phyloP scores from a whole-genome alignment of 2,329 filamentous ascomycete species.

The Tolypocladium endophyticum region DNA sequence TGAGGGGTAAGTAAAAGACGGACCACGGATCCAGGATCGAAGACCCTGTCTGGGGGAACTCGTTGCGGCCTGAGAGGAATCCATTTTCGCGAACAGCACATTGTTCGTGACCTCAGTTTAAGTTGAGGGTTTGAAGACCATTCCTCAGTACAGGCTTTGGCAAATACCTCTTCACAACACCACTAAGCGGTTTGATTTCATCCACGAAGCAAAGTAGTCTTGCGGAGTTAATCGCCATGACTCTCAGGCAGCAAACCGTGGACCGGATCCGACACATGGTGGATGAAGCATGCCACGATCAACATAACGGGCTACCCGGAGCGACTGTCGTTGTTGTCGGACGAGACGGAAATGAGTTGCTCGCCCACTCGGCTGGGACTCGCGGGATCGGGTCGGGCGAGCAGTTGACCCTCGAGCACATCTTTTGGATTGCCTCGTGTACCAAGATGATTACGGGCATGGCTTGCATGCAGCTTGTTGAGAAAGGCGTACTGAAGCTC shows the following conservation, averaged over 20 bases:
- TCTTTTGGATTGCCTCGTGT: conserved; percentile 50
- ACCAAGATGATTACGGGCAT: conserved; percentile 45
- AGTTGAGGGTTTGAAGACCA: neutral
- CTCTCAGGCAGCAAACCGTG: neutral
- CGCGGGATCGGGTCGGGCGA: conserved; percentile 31
- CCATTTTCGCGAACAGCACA: neutral
- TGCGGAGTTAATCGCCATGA: neutral
- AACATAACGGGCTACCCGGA: conserved; percentile 29
- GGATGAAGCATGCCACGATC: conserved; percentile 23
- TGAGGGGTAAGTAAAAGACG: neutral
- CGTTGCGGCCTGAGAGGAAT: neutral
- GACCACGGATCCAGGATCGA: neutral
- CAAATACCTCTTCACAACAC: neutral
- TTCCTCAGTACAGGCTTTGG: neutral
- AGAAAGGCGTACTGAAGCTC: conserved; percentile 34
- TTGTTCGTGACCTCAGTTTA: neutral
- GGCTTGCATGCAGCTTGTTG: conserved; percentile 47
- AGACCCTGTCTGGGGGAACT: neutral
- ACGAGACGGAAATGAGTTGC: conserved; percentile 34
- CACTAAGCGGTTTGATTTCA: too few species aligned
- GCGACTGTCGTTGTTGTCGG: conserved; percentile 34
- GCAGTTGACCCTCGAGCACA: conserved; percentile 47
- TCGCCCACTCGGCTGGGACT: conserved; percentile 37
- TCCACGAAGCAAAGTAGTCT: neutral
- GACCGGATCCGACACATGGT: conserved; percentile 13